Evolutionary conservation across 1,139 yeast genomes (phyloP), one percentile per base, ranked within the genome.

Genomic region (Geotrichum fermentans): DNA sequence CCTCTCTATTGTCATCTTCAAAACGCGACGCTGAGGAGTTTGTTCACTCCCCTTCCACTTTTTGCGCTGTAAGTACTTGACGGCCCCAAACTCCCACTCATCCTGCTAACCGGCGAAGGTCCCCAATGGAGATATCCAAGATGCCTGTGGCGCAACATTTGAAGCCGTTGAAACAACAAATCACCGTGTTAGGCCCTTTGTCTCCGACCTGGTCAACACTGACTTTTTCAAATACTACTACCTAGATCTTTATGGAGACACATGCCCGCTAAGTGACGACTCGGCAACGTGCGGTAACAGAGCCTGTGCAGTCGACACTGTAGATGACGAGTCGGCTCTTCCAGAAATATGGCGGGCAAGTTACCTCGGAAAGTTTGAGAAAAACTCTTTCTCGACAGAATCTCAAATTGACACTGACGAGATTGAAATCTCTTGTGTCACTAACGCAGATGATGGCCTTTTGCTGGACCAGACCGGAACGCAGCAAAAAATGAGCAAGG

Each of bases 261-360:
- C 81, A 63, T 94, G 99, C 66, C 90, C 95, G 35, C 85, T 94
- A 84, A 79, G 81, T 52, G 85, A 82, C 57, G 86, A 80, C 58
- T 83, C 77, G 59, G 85, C 82, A 24, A 81, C 89, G 64, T 94
- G 99, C 66, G 90, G 95, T 58, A 89, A 94, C 61, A 78, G 89
- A 56, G 87, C 90, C 47, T 94, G 99, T 69, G 96, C 97, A 2
- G 95, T 94, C 29, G 97, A 92, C 65, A 77, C 85, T 21, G 65
- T 75, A 40, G 77, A 77, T 53, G 78, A 78, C 60, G 77, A 66
- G 47, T 8, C 65, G 46, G 79, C 78, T 33, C 74, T 87, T 44
- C 86, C 88, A 29, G 86, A 84, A 52, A 74, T 77, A 49, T 79
- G 88, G 76, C 79, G 83, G 55, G 88, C 95, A 1, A 82, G 82